phyloP scores from a whole-genome alignment of 352 stramenopile genomes.

The Phytophthora tubulina region DNA sequence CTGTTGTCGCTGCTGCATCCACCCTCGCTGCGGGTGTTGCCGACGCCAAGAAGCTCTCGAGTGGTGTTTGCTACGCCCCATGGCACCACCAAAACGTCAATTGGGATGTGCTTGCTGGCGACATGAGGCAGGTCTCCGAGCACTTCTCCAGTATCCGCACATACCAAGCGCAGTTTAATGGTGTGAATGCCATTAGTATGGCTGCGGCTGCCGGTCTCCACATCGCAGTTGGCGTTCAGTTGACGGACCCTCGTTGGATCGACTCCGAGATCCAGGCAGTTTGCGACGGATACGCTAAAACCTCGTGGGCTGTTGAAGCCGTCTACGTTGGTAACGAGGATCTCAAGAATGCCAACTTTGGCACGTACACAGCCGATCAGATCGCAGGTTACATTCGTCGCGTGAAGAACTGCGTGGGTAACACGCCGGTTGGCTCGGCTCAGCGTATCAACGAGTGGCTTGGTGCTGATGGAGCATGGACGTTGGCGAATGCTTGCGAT shows the following conservation, averaged over 20 bases:
- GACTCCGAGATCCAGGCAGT: constrained; percentile 63
- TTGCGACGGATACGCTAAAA: constrained; percentile 50
- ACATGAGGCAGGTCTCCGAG: constrained; percentile 50
- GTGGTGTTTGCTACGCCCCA: constrained; percentile 66
- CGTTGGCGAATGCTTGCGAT: constrained; percentile 47
- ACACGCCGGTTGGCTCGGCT: constrained; percentile 67
- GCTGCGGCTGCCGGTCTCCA: constrained; percentile 55
- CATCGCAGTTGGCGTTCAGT: constrained; percentile 68
- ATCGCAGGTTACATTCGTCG: constrained; percentile 57
- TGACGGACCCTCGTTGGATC: constrained; percentile 49
- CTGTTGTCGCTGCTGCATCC: not conserved
- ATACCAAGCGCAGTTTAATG: constrained; percentile 68
- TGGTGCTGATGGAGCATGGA: constrained; percentile 32
- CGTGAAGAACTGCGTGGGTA: constrained; percentile 57
- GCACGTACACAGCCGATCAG: constrained; percentile 40
- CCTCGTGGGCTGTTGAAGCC: constrained; percentile 52
- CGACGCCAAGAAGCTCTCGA: constrained; percentile 21
- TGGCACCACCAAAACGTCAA: constrained; percentile 67
- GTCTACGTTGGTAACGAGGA: constrained; percentile 84
- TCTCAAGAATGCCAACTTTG: constrained; percentile 57
- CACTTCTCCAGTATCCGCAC: constrained; percentile 74
- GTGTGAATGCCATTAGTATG: constrained; percentile 57
- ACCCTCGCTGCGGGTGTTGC: not conserved
- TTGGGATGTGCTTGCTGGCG: constrained; percentile 40
- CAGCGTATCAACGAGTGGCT: constrained; percentile 77